Evolutionary conservation across 257 asterid genomes (phyloP).

Genomic region (Scutellaria galericulata): DNA sequence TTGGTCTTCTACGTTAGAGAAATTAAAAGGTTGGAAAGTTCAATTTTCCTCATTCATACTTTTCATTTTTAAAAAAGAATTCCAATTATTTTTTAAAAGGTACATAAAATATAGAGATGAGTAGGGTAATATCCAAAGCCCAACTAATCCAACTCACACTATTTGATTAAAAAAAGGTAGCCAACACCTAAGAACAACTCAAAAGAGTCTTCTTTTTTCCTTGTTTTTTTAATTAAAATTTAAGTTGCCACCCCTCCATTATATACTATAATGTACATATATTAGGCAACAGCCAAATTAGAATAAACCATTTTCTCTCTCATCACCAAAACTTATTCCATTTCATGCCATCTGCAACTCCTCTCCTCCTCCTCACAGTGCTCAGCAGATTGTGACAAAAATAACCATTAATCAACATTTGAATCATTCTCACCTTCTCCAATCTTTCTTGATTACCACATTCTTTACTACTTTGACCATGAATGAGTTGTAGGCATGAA

Average conservation of each 20-base stretch:
- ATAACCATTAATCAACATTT: constrained; percentile 1
- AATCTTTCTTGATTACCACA: constrained; percentile 29
- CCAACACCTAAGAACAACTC: constrained; percentile 62
- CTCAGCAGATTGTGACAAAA: constrained; percentile 43
- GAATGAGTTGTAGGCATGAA: constrained; percentile 35
- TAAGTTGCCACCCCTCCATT: constrained; percentile 40
- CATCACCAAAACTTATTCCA: not conserved
- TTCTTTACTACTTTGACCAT: not conserved
- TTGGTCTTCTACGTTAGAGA: no score
- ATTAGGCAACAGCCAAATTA: constrained; percentile 34
- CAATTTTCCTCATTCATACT: no score
- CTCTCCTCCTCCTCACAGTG: constrained; percentile 40
- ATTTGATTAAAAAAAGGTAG: constrained; percentile 44
- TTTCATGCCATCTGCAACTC: constrained; percentile 41
- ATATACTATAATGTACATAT: not conserved
- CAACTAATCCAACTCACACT: constrained; percentile 57
- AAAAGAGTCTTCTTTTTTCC: constrained; percentile 46
- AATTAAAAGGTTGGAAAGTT: no score
- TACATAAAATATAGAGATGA: constrained; percentile 18
- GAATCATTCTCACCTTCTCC: constrained; percentile 32
- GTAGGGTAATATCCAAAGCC: constrained; percentile 34
- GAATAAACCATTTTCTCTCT: constrained; percentile 1
- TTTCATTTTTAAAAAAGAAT: no score
- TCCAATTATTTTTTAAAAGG: no score
- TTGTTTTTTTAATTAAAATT: not conserved